Evolutionary conservation across 306 rosid genomes (phyloP).

Genomic region (Trifolium pratense): DNA sequence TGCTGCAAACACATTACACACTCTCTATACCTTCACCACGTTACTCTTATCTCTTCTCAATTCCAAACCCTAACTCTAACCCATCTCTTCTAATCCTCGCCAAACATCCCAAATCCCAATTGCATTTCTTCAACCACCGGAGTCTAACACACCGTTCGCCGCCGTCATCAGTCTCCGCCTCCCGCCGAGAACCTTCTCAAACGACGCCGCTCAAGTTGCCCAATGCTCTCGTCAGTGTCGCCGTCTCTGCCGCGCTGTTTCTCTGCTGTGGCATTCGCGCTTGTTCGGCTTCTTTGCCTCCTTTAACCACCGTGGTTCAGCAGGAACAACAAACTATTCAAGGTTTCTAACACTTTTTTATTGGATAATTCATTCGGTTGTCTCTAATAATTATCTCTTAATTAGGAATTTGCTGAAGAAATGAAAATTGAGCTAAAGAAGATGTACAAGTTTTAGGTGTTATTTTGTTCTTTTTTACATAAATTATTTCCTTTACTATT

Average conservation of each 20-base stretch:
- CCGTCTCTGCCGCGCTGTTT: slow-evolving; percentile 57
- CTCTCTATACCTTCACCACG: slow-evolving; percentile 28
- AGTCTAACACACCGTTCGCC: neutral
- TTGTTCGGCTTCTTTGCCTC: slow-evolving; percentile 52
- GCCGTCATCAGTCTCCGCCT: neutral
- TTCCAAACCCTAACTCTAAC: slow-evolving; percentile 28
- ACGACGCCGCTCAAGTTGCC: slow-evolving; percentile 31
- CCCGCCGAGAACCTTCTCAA: neutral
- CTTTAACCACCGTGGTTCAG: slow-evolving; percentile 39
- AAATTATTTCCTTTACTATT: too few relatives aligned
- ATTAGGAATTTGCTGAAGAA: too few relatives aligned
- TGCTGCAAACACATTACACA: slow-evolving; percentile 22
- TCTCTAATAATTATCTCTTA: too few relatives aligned
- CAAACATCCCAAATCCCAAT: slow-evolving; percentile 21
- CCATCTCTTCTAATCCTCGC: slow-evolving; percentile 14
- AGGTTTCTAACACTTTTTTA: slow-evolving; percentile 45
- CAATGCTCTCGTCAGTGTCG: slow-evolving; percentile 44
- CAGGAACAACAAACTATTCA: slow-evolving; percentile 55
- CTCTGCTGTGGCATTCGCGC: slow-evolving; percentile 59
- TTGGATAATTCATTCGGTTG: neutral
- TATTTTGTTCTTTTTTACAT: too few relatives aligned
- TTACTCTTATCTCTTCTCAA: neutral
- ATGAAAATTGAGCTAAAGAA: too few relatives aligned
- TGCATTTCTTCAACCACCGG: slow-evolving; percentile 19
- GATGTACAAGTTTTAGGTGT: too few relatives aligned